Conservation (phyloP, 768 basidiomycete species). For the Kwoniella sp. region DNA sequence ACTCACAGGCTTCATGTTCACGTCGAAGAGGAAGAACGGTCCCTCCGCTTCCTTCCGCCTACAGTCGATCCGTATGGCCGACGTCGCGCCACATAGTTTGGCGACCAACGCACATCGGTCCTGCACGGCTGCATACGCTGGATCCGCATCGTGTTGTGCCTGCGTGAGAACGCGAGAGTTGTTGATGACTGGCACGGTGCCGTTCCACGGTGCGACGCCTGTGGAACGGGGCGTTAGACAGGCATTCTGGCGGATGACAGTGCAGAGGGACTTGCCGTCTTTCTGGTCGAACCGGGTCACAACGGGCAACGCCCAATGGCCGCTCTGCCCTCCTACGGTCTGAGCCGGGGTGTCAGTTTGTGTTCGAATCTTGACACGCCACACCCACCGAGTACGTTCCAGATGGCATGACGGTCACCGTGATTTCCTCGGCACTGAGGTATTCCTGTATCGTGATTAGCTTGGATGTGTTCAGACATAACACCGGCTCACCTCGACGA, state of each 20-base stretch:
- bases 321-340: constrained; percentile 23
- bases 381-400: constrained; percentile 34
- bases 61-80: constrained; percentile 35
- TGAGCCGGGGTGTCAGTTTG: not conserved
- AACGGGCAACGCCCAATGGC: constrained; percentile 39
- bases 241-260: not conserved
- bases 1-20: constrained; percentile 47
- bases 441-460: constrained; percentile 21
- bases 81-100: constrained; percentile 9
- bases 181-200: constrained; percentile 34
- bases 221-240: not conserved
- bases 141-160: constrained; percentile 23
- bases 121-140: constrained; percentile 21
- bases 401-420: constrained; percentile 43
- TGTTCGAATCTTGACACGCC: not conserved
- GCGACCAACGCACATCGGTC: constrained; percentile 25
- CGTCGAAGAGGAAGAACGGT: constrained; percentile 38
- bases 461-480: not conserved
- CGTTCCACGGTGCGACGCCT: constrained; percentile 46
- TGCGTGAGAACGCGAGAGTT: constrained; percentile 30
- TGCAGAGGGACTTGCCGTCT: constrained; percentile 16
- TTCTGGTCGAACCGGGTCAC: constrained; percentile 35
- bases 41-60: constrained; percentile 14
- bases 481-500: constrained; percentile 26
- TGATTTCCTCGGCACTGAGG: constrained; percentile 40